phyloP scores from a whole-genome alignment of 345 rosid genomes.

The Cardamine resedifolia region DNA sequence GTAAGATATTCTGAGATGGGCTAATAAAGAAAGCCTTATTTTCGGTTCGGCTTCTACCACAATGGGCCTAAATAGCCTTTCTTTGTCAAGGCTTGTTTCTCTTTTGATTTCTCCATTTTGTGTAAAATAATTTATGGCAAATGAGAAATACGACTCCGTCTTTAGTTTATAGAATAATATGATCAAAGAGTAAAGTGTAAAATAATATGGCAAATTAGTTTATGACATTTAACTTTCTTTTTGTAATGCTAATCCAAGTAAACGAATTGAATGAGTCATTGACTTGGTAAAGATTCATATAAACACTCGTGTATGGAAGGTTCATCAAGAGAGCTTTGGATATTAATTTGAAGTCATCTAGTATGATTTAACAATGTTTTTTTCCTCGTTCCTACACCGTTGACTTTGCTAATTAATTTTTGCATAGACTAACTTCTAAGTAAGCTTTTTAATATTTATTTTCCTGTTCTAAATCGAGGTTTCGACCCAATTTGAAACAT shows the following conservation, averaged over 20 bases:
- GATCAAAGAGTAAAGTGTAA: not conserved
- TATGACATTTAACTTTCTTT: not conserved
- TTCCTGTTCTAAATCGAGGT: not conserved
- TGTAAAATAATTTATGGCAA: not conserved
- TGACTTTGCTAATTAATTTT: not conserved
- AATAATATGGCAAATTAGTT: too few species aligned
- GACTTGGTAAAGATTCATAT: not conserved
- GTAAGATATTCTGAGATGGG: not conserved
- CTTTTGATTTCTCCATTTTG: not conserved
- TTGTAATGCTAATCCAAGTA: not conserved
- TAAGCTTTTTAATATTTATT: not conserved
- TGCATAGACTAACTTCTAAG: not conserved
- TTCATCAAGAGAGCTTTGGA: not conserved
- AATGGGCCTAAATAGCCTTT: not conserved
- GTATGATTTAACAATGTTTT: constrained; percentile 6
- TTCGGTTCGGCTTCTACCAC: not conserved
- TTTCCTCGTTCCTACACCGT: constrained; percentile 1
- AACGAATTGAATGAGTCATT: not conserved
- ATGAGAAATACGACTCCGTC: not conserved
- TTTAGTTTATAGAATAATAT: not conserved
- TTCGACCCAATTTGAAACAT: not conserved
- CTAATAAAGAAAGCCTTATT: not conserved
- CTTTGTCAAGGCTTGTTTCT: not conserved
- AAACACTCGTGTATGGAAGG: constrained; percentile 23
- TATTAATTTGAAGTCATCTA: not conserved